Base-by-base conservation (phyloP, 2,329 filamentous ascomycete genomes). In the Penicillium frequentans region DNA sequence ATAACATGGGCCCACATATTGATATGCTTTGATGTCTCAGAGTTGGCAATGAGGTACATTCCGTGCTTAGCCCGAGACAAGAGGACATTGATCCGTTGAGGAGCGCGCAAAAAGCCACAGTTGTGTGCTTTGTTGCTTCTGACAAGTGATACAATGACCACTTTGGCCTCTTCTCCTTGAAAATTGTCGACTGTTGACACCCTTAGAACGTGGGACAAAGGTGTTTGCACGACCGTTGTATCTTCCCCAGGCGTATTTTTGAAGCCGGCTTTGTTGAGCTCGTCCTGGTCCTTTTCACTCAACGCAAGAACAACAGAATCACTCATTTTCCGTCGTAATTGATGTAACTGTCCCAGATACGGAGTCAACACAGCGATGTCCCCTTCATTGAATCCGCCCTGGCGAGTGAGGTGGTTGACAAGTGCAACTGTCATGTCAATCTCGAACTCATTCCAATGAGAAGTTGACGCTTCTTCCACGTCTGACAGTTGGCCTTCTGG, bases 131-230 rank as follows among this genome's bases (percentile, higher is more conserved):
- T 59, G 62, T 93, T 93, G 72, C 88, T 90, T 42, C 90, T 82
- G 0, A 91, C 88, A 0, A 93, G 75, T 0, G 86, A 90, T 0
- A 92, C 76, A 3, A 93, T 77, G 0, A 93, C 78, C 9, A 93
- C 76, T 51, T 90, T 87, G 1, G 85, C 86, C 65, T 93, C 89
- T 66, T 93, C 89, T 0, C 89, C 90, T 64, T 93, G 88, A 54
- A 90, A 92, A 61, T 91, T 92, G 68, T 90, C 87, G 0, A 91
- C 82, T 0, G 87, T 91, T 0, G 87, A 86, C 0, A 88, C 70
- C 5, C 84, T 75, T 3, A 89, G 69, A 1, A 75, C 76, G 24
- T 82, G 74, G 0, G 81, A 65, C 0, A 86, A 73, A 0, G 73
- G 78, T 5, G 73, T 77, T 65, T 80, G 82, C 19, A 24, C 8